Evolutionary conservation across 768 basidiomycete genomes (phyloP).

Genomic region (Tricholoma matsutake): DNA sequence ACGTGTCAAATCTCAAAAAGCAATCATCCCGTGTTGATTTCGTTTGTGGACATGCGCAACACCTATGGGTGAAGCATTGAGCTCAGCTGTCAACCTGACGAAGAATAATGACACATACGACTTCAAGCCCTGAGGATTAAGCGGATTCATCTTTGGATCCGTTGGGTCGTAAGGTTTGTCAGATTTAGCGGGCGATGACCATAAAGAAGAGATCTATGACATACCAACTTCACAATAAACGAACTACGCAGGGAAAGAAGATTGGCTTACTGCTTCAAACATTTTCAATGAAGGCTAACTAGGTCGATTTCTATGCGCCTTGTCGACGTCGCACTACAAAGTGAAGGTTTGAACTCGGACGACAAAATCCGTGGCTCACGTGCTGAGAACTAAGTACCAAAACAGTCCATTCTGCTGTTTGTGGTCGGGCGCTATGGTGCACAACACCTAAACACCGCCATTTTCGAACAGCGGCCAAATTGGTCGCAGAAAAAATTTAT

Average conservation of each 20-base stretch:
- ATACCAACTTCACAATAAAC: background rate
- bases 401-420: no score
- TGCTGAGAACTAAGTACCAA: no score
- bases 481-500: no score
- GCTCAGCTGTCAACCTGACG: background rate
- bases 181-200: constrained; percentile 42
- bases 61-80: constrained; percentile 45
- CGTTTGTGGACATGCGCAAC: constrained; percentile 94
- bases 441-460: no score
- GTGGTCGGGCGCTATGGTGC: no score
- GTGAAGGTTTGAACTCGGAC: no score
- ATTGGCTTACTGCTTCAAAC: constrained; percentile 39
- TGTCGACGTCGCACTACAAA: no score
- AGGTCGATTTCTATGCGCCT: background rate
- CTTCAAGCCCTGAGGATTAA: constrained; percentile 94
- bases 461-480: no score
- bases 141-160: constrained; percentile 77
- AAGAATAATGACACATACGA: constrained; percentile 55
- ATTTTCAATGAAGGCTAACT: constrained; percentile 20
- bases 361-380: no score
- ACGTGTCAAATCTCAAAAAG: constrained; percentile 71
- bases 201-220: constrained; percentile 50
- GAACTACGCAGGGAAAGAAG: background rate
- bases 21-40: constrained; percentile 93
- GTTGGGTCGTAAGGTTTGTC: constrained; percentile 59